Percentiles rank a stretch among this genome's conserved stretches.
Conservation (phyloP, 805 yeast species). For the Metschnikowia continentalis region DNA sequence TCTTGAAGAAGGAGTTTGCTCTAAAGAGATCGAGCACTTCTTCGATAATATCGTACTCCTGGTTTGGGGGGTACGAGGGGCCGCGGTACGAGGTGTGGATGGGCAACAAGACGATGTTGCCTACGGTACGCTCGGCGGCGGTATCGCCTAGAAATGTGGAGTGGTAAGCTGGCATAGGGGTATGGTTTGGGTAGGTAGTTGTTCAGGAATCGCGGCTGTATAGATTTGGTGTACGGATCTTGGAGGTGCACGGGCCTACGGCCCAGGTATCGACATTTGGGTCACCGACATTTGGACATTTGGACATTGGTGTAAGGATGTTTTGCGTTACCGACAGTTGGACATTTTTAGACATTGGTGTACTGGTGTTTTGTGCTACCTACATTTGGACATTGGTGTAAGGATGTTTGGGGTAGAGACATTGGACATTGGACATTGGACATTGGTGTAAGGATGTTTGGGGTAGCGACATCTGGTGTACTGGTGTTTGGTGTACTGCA, state of each 20-base stretch:
- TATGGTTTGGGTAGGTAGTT: background rate
- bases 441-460: no score
- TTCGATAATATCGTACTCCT: conserved; percentile 83
- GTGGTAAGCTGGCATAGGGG: conserved; percentile 61
- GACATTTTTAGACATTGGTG: no score
- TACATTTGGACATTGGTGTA: no score
- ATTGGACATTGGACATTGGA: no score
- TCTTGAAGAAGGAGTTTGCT: conserved; percentile 93
- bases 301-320: no score
- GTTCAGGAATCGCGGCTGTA: background rate
- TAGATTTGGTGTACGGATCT: background rate
- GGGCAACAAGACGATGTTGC: conserved; percentile 82
- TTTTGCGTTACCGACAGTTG: no score
- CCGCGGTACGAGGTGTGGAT: conserved; percentile 82
- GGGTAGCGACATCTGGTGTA: no score
- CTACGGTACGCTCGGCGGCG: conserved; percentile 50
- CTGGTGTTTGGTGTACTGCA: no score
- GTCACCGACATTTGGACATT: no score
- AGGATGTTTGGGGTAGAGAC: no score
- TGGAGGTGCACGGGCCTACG: background rate
- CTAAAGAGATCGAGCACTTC: conserved; percentile 88
- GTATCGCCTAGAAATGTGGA: conserved; percentile 67
- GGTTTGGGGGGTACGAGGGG: conserved; percentile 76
- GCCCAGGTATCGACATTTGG: no score
- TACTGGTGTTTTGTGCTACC: no score